Evolutionary conservation across 768 basidiomycete species (phyloP), one percentile per base, ranked within the genome.

Genomic region (Tulasnella sp.): DNA sequence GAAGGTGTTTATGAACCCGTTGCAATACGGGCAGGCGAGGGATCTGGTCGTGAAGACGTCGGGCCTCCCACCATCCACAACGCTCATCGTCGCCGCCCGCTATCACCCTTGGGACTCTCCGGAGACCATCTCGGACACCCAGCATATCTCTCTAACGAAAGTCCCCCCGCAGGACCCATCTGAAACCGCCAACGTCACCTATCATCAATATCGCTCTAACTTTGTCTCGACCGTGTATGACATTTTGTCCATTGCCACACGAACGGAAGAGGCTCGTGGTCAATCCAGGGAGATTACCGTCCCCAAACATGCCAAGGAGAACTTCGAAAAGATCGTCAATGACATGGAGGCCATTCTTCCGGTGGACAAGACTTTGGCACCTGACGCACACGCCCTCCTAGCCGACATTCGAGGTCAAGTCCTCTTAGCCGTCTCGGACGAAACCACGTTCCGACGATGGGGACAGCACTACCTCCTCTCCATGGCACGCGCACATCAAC

Each of bases 11-110:
- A 23, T 43, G 49, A 19, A 44, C 43, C 26, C 48, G 43, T n/a
- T 64, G 43, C 56, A 42, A 47, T 64, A 64, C 32, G 62, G 64
- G 45, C 64, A 64, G 49, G 60, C 62, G 15, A 47, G 58, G 26
- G 55, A 64, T 41, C 9, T 64, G 17, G 58, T 65, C 30, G 19
- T 65, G n/a, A 48, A 24, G 50, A 45, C 48, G 13, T 45, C 30
- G 11, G 21, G 47, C 10, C 24, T 51, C 11, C 4, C 34, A 15
- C 34, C 53, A 38, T 38, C 34, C 7, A 15, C 5, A 7, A 5
- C 15, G 5, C 15, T 38, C 34, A 38, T 15, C 7, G 34, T 38
- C 34, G 15, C 34, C 34, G 34, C 15, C 34, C 5, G 34, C 15
- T 38, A 15, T 38, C 34, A 15, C 5, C 15, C 34, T 15, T 38